Percentiles rank a stretch among this genome's conserved stretches.
Evolutionary conservation across 371 early-diverging fungal genomes (phyloP).

Genomic region (Funneliformis caledonium): DNA sequence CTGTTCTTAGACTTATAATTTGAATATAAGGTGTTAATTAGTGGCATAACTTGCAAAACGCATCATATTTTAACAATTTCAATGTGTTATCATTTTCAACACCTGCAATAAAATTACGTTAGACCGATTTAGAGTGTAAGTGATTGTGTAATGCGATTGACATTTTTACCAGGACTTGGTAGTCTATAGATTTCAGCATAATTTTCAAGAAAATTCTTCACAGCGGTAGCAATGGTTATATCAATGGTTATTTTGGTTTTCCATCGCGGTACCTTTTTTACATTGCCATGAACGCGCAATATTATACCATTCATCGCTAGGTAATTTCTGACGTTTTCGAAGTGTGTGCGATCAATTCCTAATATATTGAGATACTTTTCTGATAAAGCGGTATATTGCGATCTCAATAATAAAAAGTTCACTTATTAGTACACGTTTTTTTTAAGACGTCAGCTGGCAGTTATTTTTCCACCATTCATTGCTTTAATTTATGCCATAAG

Average conservation of each 20-base stretch:
- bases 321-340: conserved; percentile 4
- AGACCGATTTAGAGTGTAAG: conserved; percentile 10
- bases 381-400: background rate
- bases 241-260: conserved; percentile 14
- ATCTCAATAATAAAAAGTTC: background rate
- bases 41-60: conserved; percentile 1
- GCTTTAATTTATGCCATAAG: background rate
- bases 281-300: background rate
- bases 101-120: background rate
- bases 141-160: background rate
- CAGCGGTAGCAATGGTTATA: background rate
- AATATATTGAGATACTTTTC: background rate
- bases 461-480: conserved; percentile 4
- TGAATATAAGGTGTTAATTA: conserved; percentile 7
- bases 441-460: background rate
- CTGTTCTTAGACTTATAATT: background rate
- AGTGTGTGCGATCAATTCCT: background rate
- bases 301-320: background rate
- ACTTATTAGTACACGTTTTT: background rate
- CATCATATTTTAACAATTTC: background rate
- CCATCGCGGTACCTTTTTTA: conserved; percentile 15
- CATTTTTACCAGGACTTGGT: conserved; percentile 21
- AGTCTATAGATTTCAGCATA: conserved; percentile 23
- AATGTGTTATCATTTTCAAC: background rate
- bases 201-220: conserved; percentile 37